Percentiles rank a stretch among this genome's conserved stretches.
phyloP scores from a whole-genome alignment of 345 rosid species.

The Mangifera indica region DNA sequence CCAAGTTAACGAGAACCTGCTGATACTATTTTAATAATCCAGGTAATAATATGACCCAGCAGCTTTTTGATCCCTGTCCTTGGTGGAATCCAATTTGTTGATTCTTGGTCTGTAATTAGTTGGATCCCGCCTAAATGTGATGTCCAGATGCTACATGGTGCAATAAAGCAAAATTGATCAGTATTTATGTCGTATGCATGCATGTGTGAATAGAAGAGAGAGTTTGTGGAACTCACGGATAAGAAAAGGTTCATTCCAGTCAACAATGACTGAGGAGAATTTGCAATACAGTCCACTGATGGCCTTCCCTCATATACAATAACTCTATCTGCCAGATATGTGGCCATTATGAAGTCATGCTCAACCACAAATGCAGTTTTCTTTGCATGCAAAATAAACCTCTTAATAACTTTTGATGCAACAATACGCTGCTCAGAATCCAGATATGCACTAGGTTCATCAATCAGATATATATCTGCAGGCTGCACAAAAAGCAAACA shows the following conservation, averaged over 20 bases:
- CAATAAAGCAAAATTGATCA: neutral
- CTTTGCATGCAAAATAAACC: constrained; percentile 96
- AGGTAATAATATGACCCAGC: constrained; percentile 38
- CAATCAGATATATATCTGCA: constrained; percentile 94
- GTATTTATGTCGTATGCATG: neutral
- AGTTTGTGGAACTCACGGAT: constrained; percentile 48
- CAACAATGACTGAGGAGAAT: constrained; percentile 88
- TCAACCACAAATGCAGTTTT: constrained; percentile 98
- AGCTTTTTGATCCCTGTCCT: constrained; percentile 39
- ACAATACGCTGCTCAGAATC: constrained; percentile 99
- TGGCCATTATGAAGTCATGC: constrained; percentile 98
- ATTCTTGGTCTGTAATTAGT: too few relatives aligned
- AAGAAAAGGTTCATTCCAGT: constrained; percentile 98
- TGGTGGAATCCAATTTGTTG: neutral
- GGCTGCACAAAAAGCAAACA: constrained; percentile 56
- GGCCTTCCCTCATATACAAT: constrained; percentile 92
- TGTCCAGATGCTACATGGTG: constrained; percentile 34
- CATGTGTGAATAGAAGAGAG: too few relatives aligned
- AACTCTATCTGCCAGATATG: constrained; percentile 90
- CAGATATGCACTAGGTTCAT: constrained; percentile 99
- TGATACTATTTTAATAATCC: constrained; percentile 21
- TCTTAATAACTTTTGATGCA: constrained; percentile 96
- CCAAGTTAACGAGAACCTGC: neutral
- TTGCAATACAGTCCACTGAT: constrained; percentile 83
- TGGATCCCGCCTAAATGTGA: constrained; percentile 25